Evolutionary conservation across 257 asterid genomes (phyloP).

Genomic region (Osmanthus fragrans): DNA sequence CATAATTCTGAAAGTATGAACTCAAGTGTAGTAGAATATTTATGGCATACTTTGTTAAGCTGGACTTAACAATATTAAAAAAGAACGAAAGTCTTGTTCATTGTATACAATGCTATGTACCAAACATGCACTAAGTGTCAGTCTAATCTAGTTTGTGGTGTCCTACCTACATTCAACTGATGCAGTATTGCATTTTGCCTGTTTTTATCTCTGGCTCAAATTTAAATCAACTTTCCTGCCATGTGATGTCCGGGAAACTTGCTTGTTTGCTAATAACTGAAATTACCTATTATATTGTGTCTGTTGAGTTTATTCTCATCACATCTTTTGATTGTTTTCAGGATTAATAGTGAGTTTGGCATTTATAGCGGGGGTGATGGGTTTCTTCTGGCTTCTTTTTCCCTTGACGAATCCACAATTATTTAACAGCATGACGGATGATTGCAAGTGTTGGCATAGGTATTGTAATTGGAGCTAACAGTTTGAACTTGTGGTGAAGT

Average conservation of each 20-base stretch:
- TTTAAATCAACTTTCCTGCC: neutral
- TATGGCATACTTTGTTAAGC: neutral
- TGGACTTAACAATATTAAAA: neutral
- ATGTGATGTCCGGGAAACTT: neutral
- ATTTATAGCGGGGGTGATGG: slow-evolving; percentile 55
- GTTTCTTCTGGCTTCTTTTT: slow-evolving; percentile 63
- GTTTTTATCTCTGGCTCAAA: neutral
- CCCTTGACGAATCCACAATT: slow-evolving; percentile 64
- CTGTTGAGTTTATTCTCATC: neutral
- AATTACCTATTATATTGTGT: neutral
- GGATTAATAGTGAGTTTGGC: slow-evolving; percentile 51
- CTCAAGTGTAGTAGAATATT: neutral
- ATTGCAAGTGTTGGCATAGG: slow-evolving; percentile 83
- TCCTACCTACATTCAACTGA: neutral
- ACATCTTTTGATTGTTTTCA: slow-evolving; percentile 30
- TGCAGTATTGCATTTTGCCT: neutral
- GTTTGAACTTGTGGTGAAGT: neutral
- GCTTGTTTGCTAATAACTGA: neutral
- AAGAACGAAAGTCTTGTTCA: neutral
- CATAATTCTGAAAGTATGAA: neutral
- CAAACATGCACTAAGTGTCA: neutral
- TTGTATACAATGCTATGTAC: neutral
- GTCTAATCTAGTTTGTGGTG: neutral
- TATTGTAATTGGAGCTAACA: slow-evolving; percentile 55
- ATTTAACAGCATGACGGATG: slow-evolving; percentile 45